Conservation (phyloP, 2,329 filamentous ascomycete species). For the Colletotrichum zoysiae region DNA sequence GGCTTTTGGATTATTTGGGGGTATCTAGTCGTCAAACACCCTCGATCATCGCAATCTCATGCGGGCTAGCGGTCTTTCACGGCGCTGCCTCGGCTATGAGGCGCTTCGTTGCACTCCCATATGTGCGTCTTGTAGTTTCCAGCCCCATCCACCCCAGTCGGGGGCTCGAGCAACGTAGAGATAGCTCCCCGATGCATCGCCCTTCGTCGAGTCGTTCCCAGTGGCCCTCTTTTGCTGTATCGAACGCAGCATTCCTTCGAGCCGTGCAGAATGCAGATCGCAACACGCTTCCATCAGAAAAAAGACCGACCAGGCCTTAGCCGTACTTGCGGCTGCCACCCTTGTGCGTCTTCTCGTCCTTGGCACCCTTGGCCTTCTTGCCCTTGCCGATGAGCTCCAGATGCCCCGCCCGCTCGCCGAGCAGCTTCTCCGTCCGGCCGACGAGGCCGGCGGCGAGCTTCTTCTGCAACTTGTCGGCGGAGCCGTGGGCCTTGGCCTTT, state of each 20-base stretch:
- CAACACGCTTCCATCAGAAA: neutral
- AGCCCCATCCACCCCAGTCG: neutral
- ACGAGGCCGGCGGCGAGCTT: constrained; percentile 68
- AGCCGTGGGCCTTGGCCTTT: constrained; percentile 56
- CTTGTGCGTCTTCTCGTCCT: constrained; percentile 55
- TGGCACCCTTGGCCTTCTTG: constrained; percentile 57
- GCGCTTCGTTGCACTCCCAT: neutral
- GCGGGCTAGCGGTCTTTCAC: neutral
- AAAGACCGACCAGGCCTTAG: constrained; percentile 48
- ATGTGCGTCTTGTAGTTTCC: neutral
- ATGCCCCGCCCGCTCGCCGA: constrained; percentile 71
- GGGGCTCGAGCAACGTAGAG: neutral
- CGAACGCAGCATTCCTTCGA: neutral
- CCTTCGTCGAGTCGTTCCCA: neutral
- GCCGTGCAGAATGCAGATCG: neutral
- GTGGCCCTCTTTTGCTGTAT: neutral
- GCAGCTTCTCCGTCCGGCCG: constrained; percentile 67
- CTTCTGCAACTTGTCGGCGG: constrained; percentile 65
- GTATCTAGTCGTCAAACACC: constrained; percentile 29
- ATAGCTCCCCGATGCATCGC: neutral
- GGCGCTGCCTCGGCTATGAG: neutral
- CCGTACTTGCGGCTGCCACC: constrained; percentile 69
- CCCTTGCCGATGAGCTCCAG: constrained; percentile 70
- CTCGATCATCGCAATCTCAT: neutral
- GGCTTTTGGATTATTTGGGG: constrained; percentile 22